Evolutionary conservation across 768 basidiomycete species (phyloP).

Genomic region (Tricholoma bakamatsutake): DNA sequence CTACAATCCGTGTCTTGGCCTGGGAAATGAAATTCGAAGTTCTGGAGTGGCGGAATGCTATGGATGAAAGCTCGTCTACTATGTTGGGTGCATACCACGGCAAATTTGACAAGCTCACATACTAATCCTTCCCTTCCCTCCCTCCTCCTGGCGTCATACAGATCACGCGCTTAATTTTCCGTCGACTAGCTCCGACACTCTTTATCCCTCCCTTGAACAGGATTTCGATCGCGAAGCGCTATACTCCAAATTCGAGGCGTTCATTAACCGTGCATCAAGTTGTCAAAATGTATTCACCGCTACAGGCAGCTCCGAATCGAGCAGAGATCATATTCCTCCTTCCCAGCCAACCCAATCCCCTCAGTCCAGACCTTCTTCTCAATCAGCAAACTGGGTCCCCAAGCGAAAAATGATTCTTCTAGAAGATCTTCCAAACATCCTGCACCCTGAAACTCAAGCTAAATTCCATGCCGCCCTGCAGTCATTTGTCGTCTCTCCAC

Average conservation of each 20-base stretch:
- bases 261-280: conserved; percentile 61
- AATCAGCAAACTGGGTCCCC: neutral
- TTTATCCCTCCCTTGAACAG: conserved; percentile 4
- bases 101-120: neutral
- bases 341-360: conserved; percentile 10
- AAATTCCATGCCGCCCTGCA: conserved; percentile 70
- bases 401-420: conserved; percentile 67
- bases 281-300: conserved; percentile 48
- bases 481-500: conserved; percentile 39
- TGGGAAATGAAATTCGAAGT: conserved; percentile 73
- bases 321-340: conserved; percentile 7
- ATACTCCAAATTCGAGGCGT: conserved; percentile 69
- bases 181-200: neutral
- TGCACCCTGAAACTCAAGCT: conserved; percentile 61
- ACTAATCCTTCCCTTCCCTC: neutral
- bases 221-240: conserved; percentile 36
- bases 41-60: conserved; percentile 77
- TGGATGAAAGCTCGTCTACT: conserved; percentile 40
- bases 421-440: conserved; percentile 88
- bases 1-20: conserved; percentile 72
- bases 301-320: neutral
- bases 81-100: conserved; percentile 14
- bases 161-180: conserved; percentile 1
- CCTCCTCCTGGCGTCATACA: neutral
- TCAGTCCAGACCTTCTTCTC: neutral